These are phyloP conservation scores for Eucalyptus microcorys DNA, from an alignment of 345 rosid species.

Conservation along the genomic window DNA sequence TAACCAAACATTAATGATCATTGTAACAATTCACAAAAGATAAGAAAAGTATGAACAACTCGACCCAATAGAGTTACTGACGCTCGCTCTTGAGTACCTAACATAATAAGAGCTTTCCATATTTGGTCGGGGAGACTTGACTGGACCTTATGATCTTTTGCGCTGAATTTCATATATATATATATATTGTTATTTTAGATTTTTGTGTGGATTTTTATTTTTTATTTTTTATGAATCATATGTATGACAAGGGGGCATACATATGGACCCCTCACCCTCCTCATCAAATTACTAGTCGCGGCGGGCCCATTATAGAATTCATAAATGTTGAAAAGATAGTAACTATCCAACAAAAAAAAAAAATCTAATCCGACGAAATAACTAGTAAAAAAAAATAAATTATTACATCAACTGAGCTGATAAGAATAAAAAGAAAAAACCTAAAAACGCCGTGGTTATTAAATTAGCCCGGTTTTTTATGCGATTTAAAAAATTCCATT, in stretches of 20 bases:
- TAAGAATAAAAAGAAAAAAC: background rate
- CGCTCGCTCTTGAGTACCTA: background rate
- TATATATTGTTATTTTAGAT: background rate
- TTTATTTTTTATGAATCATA: background rate
- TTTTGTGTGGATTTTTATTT: background rate
- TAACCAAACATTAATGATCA: background rate
- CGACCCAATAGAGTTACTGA: background rate
- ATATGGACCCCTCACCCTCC: background rate
- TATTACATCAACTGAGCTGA: background rate
- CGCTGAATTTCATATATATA: background rate
- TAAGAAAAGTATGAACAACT: background rate
- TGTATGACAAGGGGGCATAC: background rate
- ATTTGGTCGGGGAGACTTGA: background rate
- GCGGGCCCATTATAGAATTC: background rate
- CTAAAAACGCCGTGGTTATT: background rate
- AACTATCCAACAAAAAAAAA: background rate
- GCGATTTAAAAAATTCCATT: background rate
- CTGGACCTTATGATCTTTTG: background rate
- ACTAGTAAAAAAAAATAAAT: background rate
- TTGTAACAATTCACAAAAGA: background rate
- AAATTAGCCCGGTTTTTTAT: background rate
- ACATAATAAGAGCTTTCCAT: background rate
- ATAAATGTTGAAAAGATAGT: background rate
- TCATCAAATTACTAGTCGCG: background rate
- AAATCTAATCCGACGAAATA: background rate